Base-by-base conservation (phyloP, 495 filamentous ascomycete genomes). In the Rhizodiscina lignyota region DNA sequence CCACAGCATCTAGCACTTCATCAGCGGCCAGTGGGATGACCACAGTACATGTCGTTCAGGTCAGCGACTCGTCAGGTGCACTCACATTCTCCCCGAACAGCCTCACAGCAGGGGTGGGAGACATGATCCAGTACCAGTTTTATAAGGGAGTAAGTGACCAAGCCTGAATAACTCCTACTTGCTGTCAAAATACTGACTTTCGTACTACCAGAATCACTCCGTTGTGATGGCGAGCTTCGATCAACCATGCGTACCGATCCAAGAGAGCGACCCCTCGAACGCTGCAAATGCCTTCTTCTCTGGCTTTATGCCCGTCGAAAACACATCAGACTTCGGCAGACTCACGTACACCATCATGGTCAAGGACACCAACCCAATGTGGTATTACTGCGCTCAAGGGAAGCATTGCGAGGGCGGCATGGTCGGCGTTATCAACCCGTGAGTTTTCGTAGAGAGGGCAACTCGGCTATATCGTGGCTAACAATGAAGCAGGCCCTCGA, bases 91-190 rank as follows among this genome's bases (percentile, higher is more conserved):
- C 46, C 8, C 62, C 62, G 5, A 49, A 59, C 29, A 55, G 47
- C 2, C 37, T 70, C 21, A 45, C 41, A 18, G 67, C 63, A 2
- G 40, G 29, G 1, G 42, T 50, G 0, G 67, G 67, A 6, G 58
- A 63, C 22, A 38, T 64, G 34, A 54, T 71, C 26, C 64, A 69
- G 35, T 71, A 70, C 50, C 66, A 68, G 30, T 71, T 68, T 55
- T 58, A 53, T 30, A 50, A 59, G 4, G 53, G 47, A 48, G 62
- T 63, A 46, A 21, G 51, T 45, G 12, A 18, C n/a, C 38, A 13
- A 19, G 15, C 27, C 34, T 21, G 21, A 11, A 30, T 19, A 1
- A 17, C 4, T 16, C 4, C 26, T 32, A 22, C 15, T 10, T 8
- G 23, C 23, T 8, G 17, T 35, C 17, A 20, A n/a, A n/a, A 26